Evolutionary conservation across 2,329 filamentous ascomycete species (phyloP).

Genomic region (Botrytis aclada): DNA sequence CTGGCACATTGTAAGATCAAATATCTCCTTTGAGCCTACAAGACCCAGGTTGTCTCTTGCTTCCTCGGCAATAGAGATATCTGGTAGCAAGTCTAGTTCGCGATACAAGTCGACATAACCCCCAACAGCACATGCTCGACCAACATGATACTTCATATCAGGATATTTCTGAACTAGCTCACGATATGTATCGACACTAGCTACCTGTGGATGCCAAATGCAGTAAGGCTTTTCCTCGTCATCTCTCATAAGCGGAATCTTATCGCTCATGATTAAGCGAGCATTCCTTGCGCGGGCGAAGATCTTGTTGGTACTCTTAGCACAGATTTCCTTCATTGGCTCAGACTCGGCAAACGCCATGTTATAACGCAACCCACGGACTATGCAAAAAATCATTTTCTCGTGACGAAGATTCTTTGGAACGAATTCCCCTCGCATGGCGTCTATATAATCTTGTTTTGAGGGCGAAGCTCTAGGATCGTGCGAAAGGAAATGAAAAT

Average conservation of each 20-base stretch:
- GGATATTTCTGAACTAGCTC: not conserved
- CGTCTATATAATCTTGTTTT: not conserved
- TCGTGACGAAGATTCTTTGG: not conserved
- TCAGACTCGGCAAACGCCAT: not conserved
- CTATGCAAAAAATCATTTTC: not conserved
- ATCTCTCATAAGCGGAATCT: not conserved
- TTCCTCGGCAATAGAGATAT: not conserved
- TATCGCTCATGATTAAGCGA: not conserved
- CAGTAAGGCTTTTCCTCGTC: not conserved
- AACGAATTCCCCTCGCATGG: not conserved
- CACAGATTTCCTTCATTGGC: not conserved
- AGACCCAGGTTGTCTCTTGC: not conserved
- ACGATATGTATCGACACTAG: not conserved
- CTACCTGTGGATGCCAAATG: not conserved
- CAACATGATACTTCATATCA: not conserved
- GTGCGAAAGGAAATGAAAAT: not conserved
- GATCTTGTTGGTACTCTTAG: not conserved
- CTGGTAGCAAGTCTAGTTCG: not conserved
- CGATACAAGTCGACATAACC: not conserved
- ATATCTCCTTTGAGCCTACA: not conserved
- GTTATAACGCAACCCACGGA: not conserved
- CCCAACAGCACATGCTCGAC: not conserved
- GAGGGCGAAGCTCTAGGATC: fast-evolving
- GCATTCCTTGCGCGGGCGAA: not conserved
- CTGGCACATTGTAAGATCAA: not conserved